Base-by-base conservation (phyloP, 208 protist species). In the Chromosphaera perkinsii region DNA sequence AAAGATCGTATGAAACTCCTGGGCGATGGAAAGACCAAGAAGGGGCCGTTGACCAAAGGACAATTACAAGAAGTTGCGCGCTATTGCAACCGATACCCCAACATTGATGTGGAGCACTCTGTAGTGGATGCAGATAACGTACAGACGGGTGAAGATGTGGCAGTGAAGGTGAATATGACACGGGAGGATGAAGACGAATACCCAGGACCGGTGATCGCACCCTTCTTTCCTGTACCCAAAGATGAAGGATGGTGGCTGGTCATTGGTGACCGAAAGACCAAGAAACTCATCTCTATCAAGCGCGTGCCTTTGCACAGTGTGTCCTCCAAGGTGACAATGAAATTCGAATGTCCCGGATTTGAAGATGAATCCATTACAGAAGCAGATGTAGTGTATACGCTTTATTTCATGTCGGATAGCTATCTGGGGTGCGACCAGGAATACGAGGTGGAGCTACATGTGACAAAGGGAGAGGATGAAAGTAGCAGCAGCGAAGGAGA, bases 361-460 rank as follows among this genome's bases (percentile, higher is more conserved):
- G 40, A 55, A 0, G 47, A 58, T 4, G 63, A 52, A 1, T 54
- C 49, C 29, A n/a, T n/a, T n/a, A n/a, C 82, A 88, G 31, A 48
- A 62, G 33, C 61, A 90, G 60, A 61, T 45, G 32, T n/a, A n/a
- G n/a, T n/a, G n/a, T n/a, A n/a, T n/a, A n/a, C n/a, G n/a, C 72
- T 95, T 22, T 93, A 87, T 74, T 63, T 92, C 35, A 91, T 94
- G 72, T 92, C 81, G 60, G 91, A 95, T 58, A 91, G 85, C 2
- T 95, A 92, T 51, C 35, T 75, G 40, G 90, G 90, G 51, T 89
- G 84, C 76, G 90, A 94, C 64, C 84, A 90, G 56, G 84, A 63
- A 49, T 63, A 63, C 32, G 57, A 63, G 57, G 27, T 63, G n/a
- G 37, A 51, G 33, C 57, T 63, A 20, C 20, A 63, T 10, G 57